Evolutionary conservation across 352 stramenopile species (phyloP).

Genomic region (Phytopythium aichiense): DNA sequence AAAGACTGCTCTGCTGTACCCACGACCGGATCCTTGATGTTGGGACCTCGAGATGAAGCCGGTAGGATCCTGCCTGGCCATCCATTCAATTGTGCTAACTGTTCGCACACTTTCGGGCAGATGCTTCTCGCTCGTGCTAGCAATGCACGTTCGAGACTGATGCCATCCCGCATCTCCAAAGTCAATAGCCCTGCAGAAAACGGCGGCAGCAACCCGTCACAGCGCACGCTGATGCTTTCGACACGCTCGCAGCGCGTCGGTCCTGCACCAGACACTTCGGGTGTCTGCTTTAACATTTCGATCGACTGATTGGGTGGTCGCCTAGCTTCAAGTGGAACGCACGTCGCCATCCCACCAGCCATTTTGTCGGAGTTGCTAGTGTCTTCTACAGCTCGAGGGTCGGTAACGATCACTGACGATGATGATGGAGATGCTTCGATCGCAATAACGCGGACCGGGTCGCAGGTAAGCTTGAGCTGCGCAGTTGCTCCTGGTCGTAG

Average conservation of each 20-base stretch:
- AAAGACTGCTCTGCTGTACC: not conserved
- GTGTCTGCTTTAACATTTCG: not conserved
- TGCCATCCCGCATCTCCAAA: not conserved
- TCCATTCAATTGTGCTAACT: not conserved
- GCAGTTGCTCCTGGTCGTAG: conserved; percentile 26
- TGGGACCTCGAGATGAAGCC: not conserved
- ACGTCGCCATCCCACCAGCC: not conserved
- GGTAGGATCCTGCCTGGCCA: not conserved
- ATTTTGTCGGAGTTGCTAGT: not conserved
- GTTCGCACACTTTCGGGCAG: not conserved
- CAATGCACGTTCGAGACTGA: not conserved
- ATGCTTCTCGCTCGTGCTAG: not conserved
- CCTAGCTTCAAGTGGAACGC: not conserved
- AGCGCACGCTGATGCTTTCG: not conserved
- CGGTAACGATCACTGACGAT: not conserved
- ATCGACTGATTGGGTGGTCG: not conserved
- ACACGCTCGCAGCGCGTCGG: not conserved
- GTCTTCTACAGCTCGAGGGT: not conserved
- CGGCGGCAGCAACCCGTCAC: not conserved
- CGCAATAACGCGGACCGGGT: conserved; percentile 28
- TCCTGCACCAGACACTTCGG: too few relatives aligned
- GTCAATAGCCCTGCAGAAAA: not conserved
- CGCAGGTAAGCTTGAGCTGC: conserved; percentile 23
- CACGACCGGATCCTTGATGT: not conserved
- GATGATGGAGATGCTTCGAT: conserved; percentile 1